Conservation (phyloP, 2,329 filamentous ascomycete genomes). For the Penicillium sp. region DNA sequence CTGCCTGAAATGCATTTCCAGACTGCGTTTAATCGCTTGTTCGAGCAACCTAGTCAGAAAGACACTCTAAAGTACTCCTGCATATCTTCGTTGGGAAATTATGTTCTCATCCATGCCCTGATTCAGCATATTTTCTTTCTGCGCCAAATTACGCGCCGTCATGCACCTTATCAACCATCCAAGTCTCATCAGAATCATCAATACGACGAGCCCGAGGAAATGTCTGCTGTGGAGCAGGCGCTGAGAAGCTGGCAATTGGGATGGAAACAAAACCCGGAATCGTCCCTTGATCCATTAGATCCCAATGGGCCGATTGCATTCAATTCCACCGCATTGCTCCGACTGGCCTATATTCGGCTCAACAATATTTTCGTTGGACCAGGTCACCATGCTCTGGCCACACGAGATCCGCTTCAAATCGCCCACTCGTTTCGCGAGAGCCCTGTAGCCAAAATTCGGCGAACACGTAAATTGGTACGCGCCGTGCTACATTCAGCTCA, state of each 20-base stretch:
- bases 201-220: conserved; percentile 31
- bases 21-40: conserved; percentile 16
- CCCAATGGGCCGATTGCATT: conserved; percentile 60
- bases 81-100: conserved; percentile 55
- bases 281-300: conserved; percentile 26
- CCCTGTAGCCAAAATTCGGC: conserved; percentile 43
- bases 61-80: conserved; percentile 6
- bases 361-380: conserved; percentile 58
- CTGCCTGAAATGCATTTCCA: conserved; percentile 17
- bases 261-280: conserved; percentile 39
- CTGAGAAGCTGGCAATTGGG: conserved; percentile 38
- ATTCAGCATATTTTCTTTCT: conserved; percentile 68
- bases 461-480: conserved; percentile 56
- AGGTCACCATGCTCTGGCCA: conserved; percentile 26
- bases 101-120: conserved; percentile 65
- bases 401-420: conserved; percentile 42
- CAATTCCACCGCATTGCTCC: conserved; percentile 61
- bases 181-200: conserved; percentile 19
- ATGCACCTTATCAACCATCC: conserved; percentile 23
- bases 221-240: conserved; percentile 41
- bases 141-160: conserved; percentile 38
- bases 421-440: conserved; percentile 57
- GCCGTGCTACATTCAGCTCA: conserved; percentile 65
- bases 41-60: conserved; percentile 2
- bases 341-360: conserved; percentile 56